These are phyloP conservation scores for Blastocystis sp. DNA, from an alignment of 352 stramenopile species.

Conservation along the genomic window DNA sequence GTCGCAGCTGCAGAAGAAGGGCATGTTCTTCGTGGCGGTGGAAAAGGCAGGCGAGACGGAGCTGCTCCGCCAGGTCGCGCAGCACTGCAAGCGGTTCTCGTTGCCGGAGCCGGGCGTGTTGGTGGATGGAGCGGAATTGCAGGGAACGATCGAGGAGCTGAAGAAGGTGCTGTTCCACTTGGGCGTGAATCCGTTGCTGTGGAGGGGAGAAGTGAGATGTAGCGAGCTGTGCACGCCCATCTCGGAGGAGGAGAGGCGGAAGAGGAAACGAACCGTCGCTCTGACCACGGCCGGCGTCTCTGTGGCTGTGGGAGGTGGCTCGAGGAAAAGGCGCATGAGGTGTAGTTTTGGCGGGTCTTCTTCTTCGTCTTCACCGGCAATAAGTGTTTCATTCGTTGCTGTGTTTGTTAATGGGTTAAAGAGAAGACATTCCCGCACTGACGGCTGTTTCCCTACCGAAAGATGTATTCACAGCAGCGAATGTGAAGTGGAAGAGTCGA, in stretches of 20 bases:
- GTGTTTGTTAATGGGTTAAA: no score
- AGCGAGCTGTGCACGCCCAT: conserved; percentile 25
- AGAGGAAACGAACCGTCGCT: conserved; percentile 3
- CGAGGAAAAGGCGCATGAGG: background rate
- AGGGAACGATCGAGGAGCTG: background rate
- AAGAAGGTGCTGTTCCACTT: conserved; percentile 7
- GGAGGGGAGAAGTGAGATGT: background rate
- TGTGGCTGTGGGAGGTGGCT: background rate
- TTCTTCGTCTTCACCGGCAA: background rate
- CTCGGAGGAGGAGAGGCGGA: background rate
- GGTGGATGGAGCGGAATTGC: background rate
- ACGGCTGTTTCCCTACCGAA: no score
- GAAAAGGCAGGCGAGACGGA: background rate
- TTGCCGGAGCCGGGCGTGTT: conserved; percentile 15
- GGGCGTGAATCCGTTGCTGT: conserved; percentile 24
- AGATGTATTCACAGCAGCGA: no score
- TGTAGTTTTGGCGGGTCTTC: conserved; percentile 18
- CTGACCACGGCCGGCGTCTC: background rate
- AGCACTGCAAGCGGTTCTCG: conserved; percentile 16
- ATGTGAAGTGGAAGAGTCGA: no score
- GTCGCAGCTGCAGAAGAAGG: background rate
- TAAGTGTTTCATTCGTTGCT: background rate
- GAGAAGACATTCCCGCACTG: no score
- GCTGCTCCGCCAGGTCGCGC: background rate
- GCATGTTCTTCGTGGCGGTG: background rate